Evolutionary conservation across 192 early-diverging fungal genomes (phyloP), one percentile per base, ranked within the genome.

Genomic region (Globomyces pollinis-pini): DNA sequence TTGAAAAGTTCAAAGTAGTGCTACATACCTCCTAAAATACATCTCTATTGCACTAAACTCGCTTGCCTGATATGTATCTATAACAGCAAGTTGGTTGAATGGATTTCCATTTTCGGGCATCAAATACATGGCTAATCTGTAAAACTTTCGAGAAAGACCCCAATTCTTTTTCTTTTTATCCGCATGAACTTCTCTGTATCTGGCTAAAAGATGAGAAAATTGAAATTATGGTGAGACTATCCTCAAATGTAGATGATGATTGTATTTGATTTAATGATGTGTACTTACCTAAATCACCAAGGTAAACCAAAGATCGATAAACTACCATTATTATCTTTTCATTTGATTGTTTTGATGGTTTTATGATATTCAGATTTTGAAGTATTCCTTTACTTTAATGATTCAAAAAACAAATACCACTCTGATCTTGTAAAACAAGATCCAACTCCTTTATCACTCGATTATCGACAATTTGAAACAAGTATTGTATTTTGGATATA

Each of bases 31-130:
- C n/a, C 70, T 35, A 20, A 70, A 49, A 33, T 72, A 72, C 36
- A 33, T 36, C 29, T 72, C 71, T 13, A 72, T 52, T 2, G 71
- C 71, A 26, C 49, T 47, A 16, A 65, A 34, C 34, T 54, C 63
- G 23, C 57, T 49, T 16, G 54, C 60, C 9, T 32, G 58, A 52
- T 86, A 83, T 5, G 79, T 80, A 2, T 73, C 73, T 42, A 88
- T 71, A 1, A 88, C 86, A 1, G 84, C 86, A n/a, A 88, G 66
- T 67, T 88, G 86, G 61, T 88, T 88, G 60, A 84, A 88, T 0
- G 86, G 85, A 56, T 86, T 86, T 33, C 81, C 81, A 50, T 71
- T 79, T 1, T 68, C 64, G 6, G 86, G 86, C 11, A 83, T 59
- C 13, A 88, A 61, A 6, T 66, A 70, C 44, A 79, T 56, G 1